Evolutionary conservation across 2,329 filamentous ascomycete species (phyloP), one percentile per base, ranked within the genome.

Genomic region (Neospermospora avenae): DNA sequence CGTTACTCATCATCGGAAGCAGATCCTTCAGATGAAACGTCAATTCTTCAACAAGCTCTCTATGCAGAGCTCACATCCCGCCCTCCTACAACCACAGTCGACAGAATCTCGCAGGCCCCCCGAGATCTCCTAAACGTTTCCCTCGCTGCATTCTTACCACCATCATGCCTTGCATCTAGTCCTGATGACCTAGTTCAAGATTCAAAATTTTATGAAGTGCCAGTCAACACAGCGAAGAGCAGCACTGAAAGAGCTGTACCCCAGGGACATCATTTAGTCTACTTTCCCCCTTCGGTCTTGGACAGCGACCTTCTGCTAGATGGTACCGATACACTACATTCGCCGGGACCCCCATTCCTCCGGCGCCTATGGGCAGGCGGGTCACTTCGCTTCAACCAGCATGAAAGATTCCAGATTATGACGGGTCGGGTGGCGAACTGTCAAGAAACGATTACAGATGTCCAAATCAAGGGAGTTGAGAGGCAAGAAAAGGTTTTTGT

Each of bases 361-460:
- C 83, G 90, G 22, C 86, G 95, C 18, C 85, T 99, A 77, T 99
- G 95, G 95, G 91, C 90, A 14, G 92, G 93, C 34, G 95, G 93
- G 0, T 81, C 81, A 42, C 75, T 97, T 8, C 71, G 71, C 1
- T 89, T 90, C 67, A 73, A 75, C 18, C 61, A 63, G 3, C 24
- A 65, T 4, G 25, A 18, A 11, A 44, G 34, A 24, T 18, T 42
- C 20, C 61, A 64, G 28, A 69, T 74, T 20, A 44, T 65, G 34
- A 67, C 77, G 8, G 66, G 74, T 16, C 65, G 67, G 22, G 71
- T 75, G 16, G 75, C 76, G 14, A 74, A 75, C 14, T 80, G 78
- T 55, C 67, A 75, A 22, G 80, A 82, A 68, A 71, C 70, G 13
- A 80, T 82, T 51, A 72, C 71, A n/a, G 74, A 78, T 66, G 78